Base-by-base conservation (phyloP, 2,329 filamentous ascomycete genomes). In the Aspergillus pseudoglaucus region DNA sequence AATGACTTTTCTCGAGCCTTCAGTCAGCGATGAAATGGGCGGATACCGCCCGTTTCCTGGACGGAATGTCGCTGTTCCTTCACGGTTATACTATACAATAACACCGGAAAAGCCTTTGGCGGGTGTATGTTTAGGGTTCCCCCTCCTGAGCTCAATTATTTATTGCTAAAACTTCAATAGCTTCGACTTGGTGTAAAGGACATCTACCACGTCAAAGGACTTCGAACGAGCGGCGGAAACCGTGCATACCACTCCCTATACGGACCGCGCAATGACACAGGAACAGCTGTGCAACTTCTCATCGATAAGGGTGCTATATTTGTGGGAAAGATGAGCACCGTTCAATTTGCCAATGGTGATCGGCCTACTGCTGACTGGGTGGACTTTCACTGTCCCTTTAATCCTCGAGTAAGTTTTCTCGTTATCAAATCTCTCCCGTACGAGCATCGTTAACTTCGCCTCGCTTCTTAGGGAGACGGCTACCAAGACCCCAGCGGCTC, bases 121-220 rank as follows among this genome's bases (percentile, higher is more conserved):
- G 4, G 82, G 83, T 15, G 37, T 58, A 3, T 74, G 82, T 15
- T 4, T 25, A 9, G 22, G 1, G 6, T 23, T 4, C 9, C 9
- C 10, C 3, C 7, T 10, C 10, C 25, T 27, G 10, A 10, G 9
- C 8, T 27, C 4, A 27, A 25, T 25, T 1, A 9, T 27, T 27
- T 9, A 27, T 10, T 12, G 3, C 9, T 12, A 4, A 27, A 27
- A 10, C 1, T 9, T 12, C 9, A 10, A 27, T 27, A 27, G 25
- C 25, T 27, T 27, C 25, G 25, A 12, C 61, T 85, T 0, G 81
- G 75, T 0, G 72, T 85, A 47, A 86, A 85, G 60, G 83, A 85
- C 53, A 79, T 83, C 42, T 81, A 75, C 56, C 72, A 82, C 52
- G 63, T 84, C 35, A 72, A 74, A 18, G 83, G 83, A 1, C 62